Percentiles rank a stretch among this genome's conserved stretches.
Conservation (phyloP, 805 yeast species). For the Metschnikowia kunwiensis region DNA sequence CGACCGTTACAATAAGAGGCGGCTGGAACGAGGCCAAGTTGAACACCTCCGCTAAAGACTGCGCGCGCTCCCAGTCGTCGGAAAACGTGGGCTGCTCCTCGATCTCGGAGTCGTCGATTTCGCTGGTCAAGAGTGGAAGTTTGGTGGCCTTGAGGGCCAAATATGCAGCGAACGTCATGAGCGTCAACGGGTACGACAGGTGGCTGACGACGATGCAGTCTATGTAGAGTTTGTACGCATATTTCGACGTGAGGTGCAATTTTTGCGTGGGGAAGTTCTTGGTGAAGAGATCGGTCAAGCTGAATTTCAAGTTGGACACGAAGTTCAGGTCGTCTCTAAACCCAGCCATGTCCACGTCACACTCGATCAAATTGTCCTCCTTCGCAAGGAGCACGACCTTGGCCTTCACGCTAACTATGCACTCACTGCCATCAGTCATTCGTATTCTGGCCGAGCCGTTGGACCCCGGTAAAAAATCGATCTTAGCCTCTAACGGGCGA, state of each 20-base stretch:
- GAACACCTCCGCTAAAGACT: conserved; percentile 38
- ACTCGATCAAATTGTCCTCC: conserved; percentile 54
- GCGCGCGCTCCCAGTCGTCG: conserved; percentile 76
- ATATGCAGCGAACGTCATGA: conserved; percentile 76
- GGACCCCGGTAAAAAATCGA: conserved; percentile 78
- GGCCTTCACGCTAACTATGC: conserved; percentile 86
- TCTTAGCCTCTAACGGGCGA: conserved; percentile 80
- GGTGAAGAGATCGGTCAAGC: conserved; percentile 51
- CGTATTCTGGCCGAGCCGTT: conserved; percentile 91
- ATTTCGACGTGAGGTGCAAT: conserved; percentile 66
- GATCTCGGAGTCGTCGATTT: conserved; percentile 59
- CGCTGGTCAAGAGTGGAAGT: conserved; percentile 69
- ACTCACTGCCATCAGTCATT: conserved; percentile 87
- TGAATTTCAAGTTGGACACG: conserved; percentile 59
- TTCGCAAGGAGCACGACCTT: conserved; percentile 55
- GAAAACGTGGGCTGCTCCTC: conserved; percentile 90
- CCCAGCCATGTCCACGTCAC: conserved; percentile 81
- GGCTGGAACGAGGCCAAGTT: conserved; percentile 48
- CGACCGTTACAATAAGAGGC: conserved; percentile 74
- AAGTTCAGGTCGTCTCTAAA: conserved; percentile 74
- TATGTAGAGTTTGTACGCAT: conserved; percentile 71
- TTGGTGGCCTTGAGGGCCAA: conserved; percentile 77
- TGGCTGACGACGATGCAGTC: conserved; percentile 79
- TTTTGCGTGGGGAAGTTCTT: conserved; percentile 51
- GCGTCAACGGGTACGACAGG: conserved; percentile 75